Evolutionary conservation across 768 basidiomycete species (phyloP).

Genomic region (Macrolepiota dolichaula): DNA sequence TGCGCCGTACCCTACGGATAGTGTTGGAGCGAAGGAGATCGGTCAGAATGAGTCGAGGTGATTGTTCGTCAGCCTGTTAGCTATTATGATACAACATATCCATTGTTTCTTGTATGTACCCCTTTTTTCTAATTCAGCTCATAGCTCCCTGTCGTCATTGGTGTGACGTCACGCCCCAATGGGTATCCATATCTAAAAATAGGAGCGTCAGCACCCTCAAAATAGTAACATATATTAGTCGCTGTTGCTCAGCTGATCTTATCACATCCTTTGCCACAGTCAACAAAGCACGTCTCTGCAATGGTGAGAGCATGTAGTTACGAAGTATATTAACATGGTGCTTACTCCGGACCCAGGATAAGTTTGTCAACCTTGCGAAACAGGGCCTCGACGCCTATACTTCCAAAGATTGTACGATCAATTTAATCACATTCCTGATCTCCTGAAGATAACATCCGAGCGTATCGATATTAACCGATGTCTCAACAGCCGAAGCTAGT

Average conservation of each 20-base stretch:
- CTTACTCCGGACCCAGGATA: background rate
- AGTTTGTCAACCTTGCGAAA: constrained; percentile 55
- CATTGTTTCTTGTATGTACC: background rate
- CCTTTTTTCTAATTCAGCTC: background rate
- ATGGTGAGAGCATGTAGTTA: background rate
- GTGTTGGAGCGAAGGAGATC: constrained; percentile 16
- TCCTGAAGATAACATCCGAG: constrained; percentile 10
- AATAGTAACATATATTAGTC: background rate
- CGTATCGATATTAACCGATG: constrained; percentile 17
- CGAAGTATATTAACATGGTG: background rate
- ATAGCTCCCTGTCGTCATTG: background rate
- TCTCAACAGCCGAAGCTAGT: constrained; percentile 33
- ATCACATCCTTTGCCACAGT: background rate
- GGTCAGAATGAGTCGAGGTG: constrained; percentile 17
- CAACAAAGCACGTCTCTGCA: background rate
- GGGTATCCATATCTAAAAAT: background rate
- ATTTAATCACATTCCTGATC: background rate
- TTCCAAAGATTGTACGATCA: constrained; percentile 40
- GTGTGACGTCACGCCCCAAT: background rate
- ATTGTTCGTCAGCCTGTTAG: background rate
- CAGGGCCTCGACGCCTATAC: constrained; percentile 56
- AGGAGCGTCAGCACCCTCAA: background rate
- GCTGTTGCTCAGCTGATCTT: background rate
- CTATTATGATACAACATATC: background rate
- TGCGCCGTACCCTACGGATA: constrained; percentile 27